Evolutionary conservation across 2,329 filamentous ascomycete species (phyloP), one percentile per base, ranked within the genome.

Genomic region (Cladophialophora chaetospira): DNA sequence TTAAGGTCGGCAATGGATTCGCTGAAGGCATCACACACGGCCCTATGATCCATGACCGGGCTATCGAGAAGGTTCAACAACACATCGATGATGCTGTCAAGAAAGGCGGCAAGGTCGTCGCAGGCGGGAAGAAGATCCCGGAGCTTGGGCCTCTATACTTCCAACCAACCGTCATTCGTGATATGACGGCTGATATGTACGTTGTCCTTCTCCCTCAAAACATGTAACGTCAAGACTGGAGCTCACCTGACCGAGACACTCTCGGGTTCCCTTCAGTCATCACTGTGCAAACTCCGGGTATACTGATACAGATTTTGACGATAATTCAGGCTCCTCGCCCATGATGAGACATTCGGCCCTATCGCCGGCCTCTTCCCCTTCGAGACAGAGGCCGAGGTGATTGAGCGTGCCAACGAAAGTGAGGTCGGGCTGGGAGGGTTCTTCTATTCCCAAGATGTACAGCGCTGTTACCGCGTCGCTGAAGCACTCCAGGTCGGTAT

Each of bases 81-180:
- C 43, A 46, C 13, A 19, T 19, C 6, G 25, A n/a, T 26, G 82
- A 87, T 64, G 85, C 84, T 2, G 74, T 76, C 51, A 74, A 76
- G 47, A 75, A 82, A 45, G 84, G 83, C 3, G 85, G 79, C 2
- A 78, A 75, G 42, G 70, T 85, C 36, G 70, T 85, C 2, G 71
- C 82, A 9, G 84, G 85, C 11, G 8, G 21, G 40, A 13, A 8
- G 9, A 17, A 46, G 23, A 4, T 15, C 25, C 11, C 10, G 43
- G 23, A 31, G 43, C 85, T 3, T 87, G 82, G n/a, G n/a, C n/a
- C 68, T 88, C 85, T 73, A 84, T 86, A 68, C 78, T n/a, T n/a
- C n/a, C n/a, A 81, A 64, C 83, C 83, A 0, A 83, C 82, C 0
- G 72, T 86, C 45, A 75, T 85, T 53, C 73, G 77, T 1, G 74